Evolutionary conservation across 2,329 filamentous ascomycete genomes (phyloP).

Genomic region (Ciborinia camelliae): DNA sequence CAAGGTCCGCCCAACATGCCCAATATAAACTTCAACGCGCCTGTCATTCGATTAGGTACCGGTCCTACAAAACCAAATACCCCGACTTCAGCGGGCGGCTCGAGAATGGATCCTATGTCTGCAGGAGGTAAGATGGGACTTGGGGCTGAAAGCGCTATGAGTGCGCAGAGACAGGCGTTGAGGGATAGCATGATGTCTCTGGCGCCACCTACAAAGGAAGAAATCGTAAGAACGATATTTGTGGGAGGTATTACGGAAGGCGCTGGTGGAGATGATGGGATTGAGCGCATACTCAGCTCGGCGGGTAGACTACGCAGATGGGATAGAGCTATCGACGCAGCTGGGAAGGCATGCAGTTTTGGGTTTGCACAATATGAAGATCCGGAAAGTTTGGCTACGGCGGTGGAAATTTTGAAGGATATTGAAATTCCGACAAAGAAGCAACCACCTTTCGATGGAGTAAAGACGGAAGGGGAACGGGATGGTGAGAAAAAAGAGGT

Average conservation of each 20-base stretch:
- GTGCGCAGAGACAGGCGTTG: constrained; percentile 61
- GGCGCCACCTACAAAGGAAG: constrained; percentile 80
- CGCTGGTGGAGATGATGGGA: constrained; percentile 68
- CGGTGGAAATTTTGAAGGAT: constrained; percentile 79
- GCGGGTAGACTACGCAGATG: constrained; percentile 79
- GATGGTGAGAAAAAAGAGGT: constrained; percentile 42
- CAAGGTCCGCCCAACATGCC: constrained; percentile 88
- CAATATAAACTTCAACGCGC: constrained; percentile 97
- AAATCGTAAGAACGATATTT: constrained; percentile 88
- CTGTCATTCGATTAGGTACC: constrained; percentile 89
- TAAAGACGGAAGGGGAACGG: constrained; percentile 43
- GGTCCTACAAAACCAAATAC: constrained; percentile 61
- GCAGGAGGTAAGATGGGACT: constrained; percentile 39
- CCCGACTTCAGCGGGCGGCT: constrained; percentile 39
- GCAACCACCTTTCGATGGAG: constrained; percentile 51
- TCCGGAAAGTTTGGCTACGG: constrained; percentile 78
- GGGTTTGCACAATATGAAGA: constrained; percentile 97
- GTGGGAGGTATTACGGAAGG: constrained; percentile 81
- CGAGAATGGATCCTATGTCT: constrained; percentile 43
- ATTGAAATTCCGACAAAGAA: constrained; percentile 78
- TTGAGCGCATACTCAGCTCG: constrained; percentile 74
- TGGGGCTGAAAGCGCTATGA: constrained; percentile 50
- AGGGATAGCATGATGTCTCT: constrained; percentile 69
- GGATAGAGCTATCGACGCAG: constrained; percentile 72
- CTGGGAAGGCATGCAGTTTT: constrained; percentile 80